Percentiles rank a stretch among this genome's conserved stretches.
These are phyloP conservation scores for Hyaloscypha variabilis DNA, from an alignment of 495 filamentous ascomycete species.

Conservation along the genomic window DNA sequence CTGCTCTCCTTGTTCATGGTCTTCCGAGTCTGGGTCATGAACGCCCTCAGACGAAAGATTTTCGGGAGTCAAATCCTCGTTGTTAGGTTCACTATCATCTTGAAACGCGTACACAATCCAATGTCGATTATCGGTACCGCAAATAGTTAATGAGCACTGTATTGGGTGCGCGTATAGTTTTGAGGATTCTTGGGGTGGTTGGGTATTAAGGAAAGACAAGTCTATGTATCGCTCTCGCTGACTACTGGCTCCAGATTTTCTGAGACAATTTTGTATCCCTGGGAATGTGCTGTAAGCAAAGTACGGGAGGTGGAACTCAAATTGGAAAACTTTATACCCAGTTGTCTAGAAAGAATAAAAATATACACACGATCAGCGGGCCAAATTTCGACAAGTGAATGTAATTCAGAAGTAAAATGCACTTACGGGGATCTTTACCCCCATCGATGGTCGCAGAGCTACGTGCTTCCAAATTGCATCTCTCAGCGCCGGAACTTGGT, in stretches of 20 bases:
- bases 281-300: neutral
- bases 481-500: neutral
- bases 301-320: constrained; percentile 4
- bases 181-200: neutral
- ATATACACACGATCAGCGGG: neutral
- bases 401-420: neutral
- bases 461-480: constrained; percentile 4
- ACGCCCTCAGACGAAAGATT: neutral
- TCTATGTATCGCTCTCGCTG: constrained; percentile 5
- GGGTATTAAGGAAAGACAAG: constrained; percentile 11
- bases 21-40: neutral
- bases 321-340: neutral
- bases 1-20: neutral
- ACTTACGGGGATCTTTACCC: neutral
- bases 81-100: neutral
- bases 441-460: neutral
- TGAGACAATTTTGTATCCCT: neutral
- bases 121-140: neutral
- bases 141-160: neutral
- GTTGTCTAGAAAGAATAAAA: neutral
- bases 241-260: neutral
- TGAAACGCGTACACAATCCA: constrained; percentile 1
- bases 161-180: neutral
- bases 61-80: neutral
- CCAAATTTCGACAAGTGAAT: neutral